Evolutionary conservation across 2,329 filamentous ascomycete genomes (phyloP).

Genomic region (Fusarium circinatum): DNA sequence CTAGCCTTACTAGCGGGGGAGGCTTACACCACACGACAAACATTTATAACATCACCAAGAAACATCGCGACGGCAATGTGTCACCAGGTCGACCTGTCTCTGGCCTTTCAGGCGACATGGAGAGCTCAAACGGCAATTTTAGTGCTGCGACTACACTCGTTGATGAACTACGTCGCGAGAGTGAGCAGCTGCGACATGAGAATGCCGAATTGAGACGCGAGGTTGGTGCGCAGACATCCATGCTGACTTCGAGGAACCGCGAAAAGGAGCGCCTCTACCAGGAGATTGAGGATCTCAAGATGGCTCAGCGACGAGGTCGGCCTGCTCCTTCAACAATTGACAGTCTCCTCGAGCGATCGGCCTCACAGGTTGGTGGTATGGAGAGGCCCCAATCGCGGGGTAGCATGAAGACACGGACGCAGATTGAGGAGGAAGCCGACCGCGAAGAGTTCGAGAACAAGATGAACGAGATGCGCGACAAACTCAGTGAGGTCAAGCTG

Average conservation of each 20-base stretch:
- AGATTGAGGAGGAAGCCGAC: constrained; percentile 74
- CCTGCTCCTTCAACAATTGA: constrained; percentile 76
- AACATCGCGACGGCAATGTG: constrained; percentile 57
- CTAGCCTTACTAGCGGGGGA: constrained; percentile 52
- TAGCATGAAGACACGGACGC: constrained; percentile 75
- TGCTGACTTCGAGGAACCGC: constrained; percentile 94
- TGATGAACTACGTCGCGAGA: constrained; percentile 77
- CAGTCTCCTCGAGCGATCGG: constrained; percentile 93
- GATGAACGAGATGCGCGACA: constrained; percentile 85
- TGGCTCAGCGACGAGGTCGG: constrained; percentile 80
- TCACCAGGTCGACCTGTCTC: constrained; percentile 63
- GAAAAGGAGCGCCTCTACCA: constrained; percentile 96
- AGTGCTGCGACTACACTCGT: constrained; percentile 74
- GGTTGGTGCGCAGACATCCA: constrained; percentile 94
- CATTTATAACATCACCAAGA: constrained; percentile 72
- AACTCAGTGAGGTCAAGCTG: constrained; percentile 85
- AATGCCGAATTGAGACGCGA: constrained; percentile 93
- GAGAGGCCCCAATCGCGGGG: constrained; percentile 78
- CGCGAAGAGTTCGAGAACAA: constrained; percentile 88
- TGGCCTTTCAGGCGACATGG: constrained; percentile 60
- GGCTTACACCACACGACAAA: constrained; percentile 69
- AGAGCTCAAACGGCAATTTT: constrained; percentile 62
- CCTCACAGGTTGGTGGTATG: constrained; percentile 78
- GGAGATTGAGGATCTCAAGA: constrained; percentile 96
- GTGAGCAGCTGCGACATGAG: constrained; percentile 85